Conservation (phyloP, 2,329 filamentous ascomycete species). For the Aspergillus puulaauensis region DNA sequence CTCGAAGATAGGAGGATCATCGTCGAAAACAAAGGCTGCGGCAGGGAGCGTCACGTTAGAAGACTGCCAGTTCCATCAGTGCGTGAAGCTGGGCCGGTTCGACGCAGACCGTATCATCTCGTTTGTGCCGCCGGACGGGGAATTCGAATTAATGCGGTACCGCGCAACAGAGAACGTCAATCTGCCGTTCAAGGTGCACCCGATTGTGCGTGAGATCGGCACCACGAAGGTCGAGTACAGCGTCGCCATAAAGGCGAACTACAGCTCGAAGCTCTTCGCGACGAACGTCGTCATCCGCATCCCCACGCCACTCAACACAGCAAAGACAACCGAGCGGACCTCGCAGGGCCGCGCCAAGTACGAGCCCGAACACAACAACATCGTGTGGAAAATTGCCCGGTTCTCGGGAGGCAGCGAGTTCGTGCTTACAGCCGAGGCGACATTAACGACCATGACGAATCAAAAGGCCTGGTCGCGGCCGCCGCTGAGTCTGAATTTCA, state of each 20-base stretch:
- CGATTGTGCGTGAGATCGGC: constrained; percentile 95
- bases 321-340: constrained; percentile 86
- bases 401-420: constrained; percentile 98
- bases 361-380: constrained; percentile 95
- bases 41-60: constrained; percentile 94
- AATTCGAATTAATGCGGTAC: constrained; percentile 98
- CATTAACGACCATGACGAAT: constrained; percentile 94
- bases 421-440: constrained; percentile 89
- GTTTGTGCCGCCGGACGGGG: constrained; percentile 93
- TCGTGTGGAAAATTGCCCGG: constrained; percentile 98
- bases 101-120: constrained; percentile 95
- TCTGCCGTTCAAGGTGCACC: constrained; percentile 96
- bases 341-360: constrained; percentile 98
- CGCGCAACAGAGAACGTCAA: constrained; percentile 98
- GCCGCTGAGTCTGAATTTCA: constrained; percentile 88
- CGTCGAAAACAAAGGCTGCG: constrained; percentile 88
- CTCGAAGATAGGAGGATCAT: constrained; percentile 58
- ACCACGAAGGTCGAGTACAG: constrained; percentile 98
- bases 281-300: constrained; percentile 95
- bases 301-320: constrained; percentile 94
- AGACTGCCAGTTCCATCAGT: constrained; percentile 98
- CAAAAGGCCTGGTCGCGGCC: constrained; percentile 96
- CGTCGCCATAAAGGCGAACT: constrained; percentile 96
- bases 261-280: constrained; percentile 91
- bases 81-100: constrained; percentile 95